phyloP scores from a whole-genome alignment of 371 early-diverging fungal genomes.

The Apophysomyces elegans region DNA sequence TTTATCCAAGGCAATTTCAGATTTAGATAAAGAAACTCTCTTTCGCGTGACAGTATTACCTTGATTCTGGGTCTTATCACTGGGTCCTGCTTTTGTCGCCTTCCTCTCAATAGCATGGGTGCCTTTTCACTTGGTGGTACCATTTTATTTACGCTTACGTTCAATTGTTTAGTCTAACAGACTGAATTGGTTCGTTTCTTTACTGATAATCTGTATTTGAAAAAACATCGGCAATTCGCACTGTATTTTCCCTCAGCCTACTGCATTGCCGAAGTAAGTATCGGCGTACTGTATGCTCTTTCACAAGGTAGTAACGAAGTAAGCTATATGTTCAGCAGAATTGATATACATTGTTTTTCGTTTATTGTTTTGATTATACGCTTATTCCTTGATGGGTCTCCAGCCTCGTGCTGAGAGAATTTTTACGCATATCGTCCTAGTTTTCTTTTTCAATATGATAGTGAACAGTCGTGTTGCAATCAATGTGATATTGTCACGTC shows the following conservation, averaged over 20 bases:
- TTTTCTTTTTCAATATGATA: constrained; percentile 50
- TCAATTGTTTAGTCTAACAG: constrained; percentile 57
- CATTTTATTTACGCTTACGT: constrained; percentile 56
- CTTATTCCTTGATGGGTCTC: constrained; percentile 69
- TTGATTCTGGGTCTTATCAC: constrained; percentile 67
- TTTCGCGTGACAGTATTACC: constrained; percentile 61
- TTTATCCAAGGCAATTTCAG: constrained; percentile 63
- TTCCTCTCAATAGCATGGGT: constrained; percentile 56
- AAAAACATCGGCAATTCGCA: constrained; percentile 73
- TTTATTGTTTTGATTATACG: constrained; percentile 54
- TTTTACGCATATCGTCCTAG: constrained; percentile 52
- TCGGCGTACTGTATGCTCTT: constrained; percentile 43
- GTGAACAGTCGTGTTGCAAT: constrained; percentile 53
- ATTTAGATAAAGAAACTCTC: constrained; percentile 39
- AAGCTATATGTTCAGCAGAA: background rate
- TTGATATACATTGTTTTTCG: constrained; percentile 4
- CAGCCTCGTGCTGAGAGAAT: constrained; percentile 54
- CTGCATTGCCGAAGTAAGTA: constrained; percentile 58
- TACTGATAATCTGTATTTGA: constrained; percentile 58
- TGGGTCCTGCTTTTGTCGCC: constrained; percentile 66
- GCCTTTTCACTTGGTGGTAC: constrained; percentile 77
- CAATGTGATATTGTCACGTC: constrained; percentile 52
- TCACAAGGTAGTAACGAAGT: constrained; percentile 34
- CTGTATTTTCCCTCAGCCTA: constrained; percentile 67
- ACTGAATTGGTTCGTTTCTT: constrained; percentile 54